Evolutionary conservation across 106 monocot species (phyloP), one percentile per base, ranked within the genome.

Genomic region (Chionographis japonica): DNA sequence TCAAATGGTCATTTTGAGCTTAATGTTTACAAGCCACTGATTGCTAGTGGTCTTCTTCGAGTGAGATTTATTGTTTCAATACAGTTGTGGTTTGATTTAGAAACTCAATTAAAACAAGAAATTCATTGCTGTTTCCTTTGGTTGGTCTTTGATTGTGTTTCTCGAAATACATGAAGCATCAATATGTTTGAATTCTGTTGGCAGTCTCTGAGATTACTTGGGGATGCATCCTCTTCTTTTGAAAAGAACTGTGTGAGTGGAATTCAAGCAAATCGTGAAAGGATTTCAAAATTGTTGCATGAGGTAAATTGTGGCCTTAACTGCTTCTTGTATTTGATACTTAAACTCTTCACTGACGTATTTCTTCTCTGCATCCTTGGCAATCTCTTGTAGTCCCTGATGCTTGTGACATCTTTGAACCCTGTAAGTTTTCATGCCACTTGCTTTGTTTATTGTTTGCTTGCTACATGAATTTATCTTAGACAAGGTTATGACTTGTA

Each of bases 1-100:
- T 80, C 93, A 67, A 93, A 93, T 78, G 98, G 98, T 6, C 98
- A 98, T 90, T 98, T 98, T 81, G 98, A 98, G 50, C 78, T 98
- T 52, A 98, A 93, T 69, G 98, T 98, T 17, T 98, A 72, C 82
- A 98, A 93, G 73, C 98, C 98, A 38, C 56, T 93, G 77, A 98
- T 98, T 61, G 90, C 89, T n/a, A 90, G 87, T 71, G 79, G 50
- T 72, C 75, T 98, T 51, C 86, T 98, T 65, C 80, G 87, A 63
- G 97, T 85, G 89, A 69, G 74, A 51, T 65, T 68, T 68, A 4
- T 43, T 46, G 46, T 46, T 10, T 46, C 9, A 27, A 27, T 27
- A 27, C 27, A 27, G 27, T 46, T 6, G 46, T 46, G 46, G 5
- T 5, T 46, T 46, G 46, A 46, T 27, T 27, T 27, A 27, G 8